Evolutionary conservation across 441 rosid species (phyloP).

Genomic region (Rhodomyrtus psidioides): DNA sequence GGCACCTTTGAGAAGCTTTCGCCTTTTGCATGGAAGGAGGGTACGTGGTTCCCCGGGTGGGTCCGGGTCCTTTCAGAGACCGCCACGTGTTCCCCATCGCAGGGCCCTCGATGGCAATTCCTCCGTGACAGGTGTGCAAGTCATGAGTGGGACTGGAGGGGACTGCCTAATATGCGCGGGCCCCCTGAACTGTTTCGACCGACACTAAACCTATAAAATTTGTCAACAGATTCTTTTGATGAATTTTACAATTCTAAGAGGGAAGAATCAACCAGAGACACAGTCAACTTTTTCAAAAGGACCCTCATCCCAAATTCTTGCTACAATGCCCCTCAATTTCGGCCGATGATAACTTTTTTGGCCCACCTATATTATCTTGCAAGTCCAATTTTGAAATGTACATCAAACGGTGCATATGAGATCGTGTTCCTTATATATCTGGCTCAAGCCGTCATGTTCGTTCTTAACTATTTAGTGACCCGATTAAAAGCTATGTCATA

Average conservation of each 20-base stretch:
- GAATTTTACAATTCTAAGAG: neutral
- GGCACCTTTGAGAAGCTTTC: neutral
- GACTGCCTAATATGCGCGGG: slow-evolving; percentile 19
- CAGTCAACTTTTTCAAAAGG: neutral
- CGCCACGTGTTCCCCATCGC: slow-evolving; percentile 14
- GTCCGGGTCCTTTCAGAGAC: neutral
- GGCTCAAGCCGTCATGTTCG: accelerated
- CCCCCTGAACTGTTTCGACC: slow-evolving; percentile 20
- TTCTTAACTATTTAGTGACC: neutral
- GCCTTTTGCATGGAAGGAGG: slow-evolving; percentile 17
- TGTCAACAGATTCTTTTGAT: neutral
- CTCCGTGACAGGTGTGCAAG: slow-evolving; percentile 10
- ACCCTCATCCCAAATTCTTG: neutral
- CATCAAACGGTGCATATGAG: accelerated
- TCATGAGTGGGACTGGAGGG: slow-evolving; percentile 7
- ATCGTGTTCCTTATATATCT: neutral
- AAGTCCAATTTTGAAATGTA: neutral
- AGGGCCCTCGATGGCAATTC: neutral
- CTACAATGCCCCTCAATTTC: neutral
- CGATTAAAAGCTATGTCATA: no score
- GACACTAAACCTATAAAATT: slow-evolving; percentile 19
- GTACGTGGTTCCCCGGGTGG: slow-evolving; percentile 12
- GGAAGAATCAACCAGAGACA: neutral
- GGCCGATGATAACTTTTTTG: accelerated
- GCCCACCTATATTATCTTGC: neutral